Evolutionary conservation across 768 basidiomycete species (phyloP), one percentile per base, ranked within the genome.

Genomic region (Tricholoma sp.): DNA sequence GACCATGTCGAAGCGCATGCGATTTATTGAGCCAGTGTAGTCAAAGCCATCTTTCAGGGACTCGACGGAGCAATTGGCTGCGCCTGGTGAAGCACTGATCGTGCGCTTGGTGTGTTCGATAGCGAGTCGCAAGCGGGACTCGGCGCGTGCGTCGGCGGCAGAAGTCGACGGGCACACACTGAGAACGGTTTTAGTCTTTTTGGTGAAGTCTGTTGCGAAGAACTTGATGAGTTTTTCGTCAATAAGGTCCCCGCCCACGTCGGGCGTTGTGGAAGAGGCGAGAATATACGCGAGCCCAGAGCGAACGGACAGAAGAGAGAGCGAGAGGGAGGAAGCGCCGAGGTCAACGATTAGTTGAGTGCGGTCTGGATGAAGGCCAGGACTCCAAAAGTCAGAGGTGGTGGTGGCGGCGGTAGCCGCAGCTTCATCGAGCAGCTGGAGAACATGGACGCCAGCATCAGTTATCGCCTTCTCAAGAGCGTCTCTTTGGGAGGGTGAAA

Each of bases 81-180:
- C 91, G 12, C 89, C 88, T 2, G 88, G 82, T 4, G 87, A 88
- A 0, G 96, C 95, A 52, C 85, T 87, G 61, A 98, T 79, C 0
- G 93, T 94, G 62, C 94, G 85, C 74, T 98, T 99, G 27, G 94
- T 96, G 69, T 94, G 89, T 68, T 98, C 94, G 55, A 97, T 84
- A 6, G 94, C 93, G 19, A 98, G 83, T 9, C 89, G 83, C 24
- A 99, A 84, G 68, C 95, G 96, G n/a, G 93, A 91, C 66, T 93
- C 88, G 0, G 95, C 91, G 21, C 97, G 90, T 65, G 84, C 79
- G 72, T 94, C 89, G 31, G 77, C 75, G 16, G 75, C 62, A 19
- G 83, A 76, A 2, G 76, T 75, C 5, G 86, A 74, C 1, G 87
- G 85, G 54, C 77, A 82, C 14, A 93, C 79, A 8, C 79, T 73